A percentile compares a stretch with the other conserved stretches of the same genome.
These are phyloP conservation scores for Eucalyptus curtisii DNA, from an alignment of 345 rosid species.

Conservation along the genomic window DNA sequence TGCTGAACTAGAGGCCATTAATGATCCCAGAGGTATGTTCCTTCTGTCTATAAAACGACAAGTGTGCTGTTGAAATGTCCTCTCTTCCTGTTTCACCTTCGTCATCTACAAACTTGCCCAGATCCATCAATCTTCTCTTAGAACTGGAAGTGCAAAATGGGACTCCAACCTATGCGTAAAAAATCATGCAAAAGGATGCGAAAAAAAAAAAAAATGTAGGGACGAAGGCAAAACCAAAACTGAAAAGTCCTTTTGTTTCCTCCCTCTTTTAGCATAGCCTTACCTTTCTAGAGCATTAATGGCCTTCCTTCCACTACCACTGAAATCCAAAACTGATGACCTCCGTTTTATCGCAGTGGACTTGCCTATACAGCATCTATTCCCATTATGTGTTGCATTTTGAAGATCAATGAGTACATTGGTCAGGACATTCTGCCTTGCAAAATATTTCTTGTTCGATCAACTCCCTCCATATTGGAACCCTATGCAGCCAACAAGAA, in stretches of 20 bases:
- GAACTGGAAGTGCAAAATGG: not conserved
- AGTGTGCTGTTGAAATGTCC: not conserved
- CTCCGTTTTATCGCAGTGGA: not conserved
- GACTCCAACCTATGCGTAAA: not conserved
- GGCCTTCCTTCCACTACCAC: not conserved
- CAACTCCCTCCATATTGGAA: not conserved
- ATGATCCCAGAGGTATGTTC: constrained; percentile 67
- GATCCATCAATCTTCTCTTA: not conserved
- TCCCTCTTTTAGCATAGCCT: not conserved
- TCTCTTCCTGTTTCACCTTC: not conserved
- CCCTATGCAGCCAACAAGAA: not conserved
- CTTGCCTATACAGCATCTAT: not conserved
- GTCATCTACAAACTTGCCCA: not conserved
- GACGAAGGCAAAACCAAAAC: not conserved
- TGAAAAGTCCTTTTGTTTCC: not conserved
- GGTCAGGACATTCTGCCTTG: not conserved
- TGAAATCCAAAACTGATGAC: not conserved
- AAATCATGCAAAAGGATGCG: not conserved
- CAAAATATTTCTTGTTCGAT: not conserved
- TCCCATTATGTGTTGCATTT: not conserved
- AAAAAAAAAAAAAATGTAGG: not conserved
- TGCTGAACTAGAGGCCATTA: constrained; percentile 67
- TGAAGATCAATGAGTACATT: not conserved
- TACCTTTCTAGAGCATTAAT: not conserved
- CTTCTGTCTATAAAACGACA: not conserved